Conservation (phyloP, 345 rosid genomes). For the Camelina sativa region DNA sequence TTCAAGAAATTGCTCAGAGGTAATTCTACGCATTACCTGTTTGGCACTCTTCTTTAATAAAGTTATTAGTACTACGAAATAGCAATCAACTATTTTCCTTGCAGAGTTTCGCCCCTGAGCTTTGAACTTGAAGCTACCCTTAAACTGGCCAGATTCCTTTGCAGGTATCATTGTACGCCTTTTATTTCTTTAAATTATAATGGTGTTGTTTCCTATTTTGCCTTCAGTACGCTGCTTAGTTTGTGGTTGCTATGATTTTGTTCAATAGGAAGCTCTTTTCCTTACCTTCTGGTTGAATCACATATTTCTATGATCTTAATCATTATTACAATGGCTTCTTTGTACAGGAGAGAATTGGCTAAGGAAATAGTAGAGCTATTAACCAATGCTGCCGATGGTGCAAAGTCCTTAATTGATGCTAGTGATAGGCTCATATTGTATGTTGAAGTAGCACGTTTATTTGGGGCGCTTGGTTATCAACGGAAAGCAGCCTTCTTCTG, state of each 20-base stretch:
- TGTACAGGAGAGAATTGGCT: slow-evolving; percentile 76
- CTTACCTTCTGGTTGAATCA: slow-evolving; percentile 14
- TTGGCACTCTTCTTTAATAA: slow-evolving; percentile 27
- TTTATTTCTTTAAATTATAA: background rate
- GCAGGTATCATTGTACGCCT: slow-evolving; percentile 62
- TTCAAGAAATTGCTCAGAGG: slow-evolving; percentile 95
- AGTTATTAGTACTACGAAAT: slow-evolving; percentile 16
- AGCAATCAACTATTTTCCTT: slow-evolving; percentile 37
- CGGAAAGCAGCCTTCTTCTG: slow-evolving; percentile 98
- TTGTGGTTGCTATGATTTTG: background rate
- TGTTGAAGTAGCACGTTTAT: slow-evolving; percentile 92
- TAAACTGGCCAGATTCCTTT: slow-evolving; percentile 94
- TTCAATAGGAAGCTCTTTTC: background rate
- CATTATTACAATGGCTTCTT: slow-evolving; percentile 11
- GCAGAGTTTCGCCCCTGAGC: slow-evolving; percentile 96
- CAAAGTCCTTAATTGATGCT: slow-evolving; percentile 92
- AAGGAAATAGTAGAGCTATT: slow-evolving; percentile 93
- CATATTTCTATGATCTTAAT: slow-evolving; percentile 19
- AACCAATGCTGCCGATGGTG: slow-evolving; percentile 95
- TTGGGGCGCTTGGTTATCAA: slow-evolving; percentile 89
- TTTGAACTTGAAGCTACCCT: slow-evolving; percentile 97
- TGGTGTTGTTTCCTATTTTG: slow-evolving; percentile 17
- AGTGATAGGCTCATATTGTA: slow-evolving; percentile 86
- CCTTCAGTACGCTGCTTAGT: slow-evolving; percentile 15
- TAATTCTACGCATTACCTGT: slow-evolving; percentile 34